Evolutionary conservation across 2,329 filamentous ascomycete genomes (phyloP).

Genomic region (Tolypocladium nubicola): DNA sequence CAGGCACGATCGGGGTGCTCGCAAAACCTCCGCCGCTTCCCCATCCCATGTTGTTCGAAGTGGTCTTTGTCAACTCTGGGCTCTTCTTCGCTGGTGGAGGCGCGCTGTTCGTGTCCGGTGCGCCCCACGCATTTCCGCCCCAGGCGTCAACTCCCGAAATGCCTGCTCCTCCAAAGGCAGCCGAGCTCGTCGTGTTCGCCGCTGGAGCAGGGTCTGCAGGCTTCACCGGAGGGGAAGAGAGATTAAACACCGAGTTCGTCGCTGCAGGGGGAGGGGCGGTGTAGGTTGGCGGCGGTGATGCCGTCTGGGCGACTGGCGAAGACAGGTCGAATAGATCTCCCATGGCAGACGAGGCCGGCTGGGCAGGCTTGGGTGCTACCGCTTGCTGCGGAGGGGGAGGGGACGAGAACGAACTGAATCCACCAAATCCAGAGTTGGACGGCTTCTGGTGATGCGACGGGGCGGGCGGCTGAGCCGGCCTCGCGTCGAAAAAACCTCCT

Average conservation of each 20-base stretch:
- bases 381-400: slow-evolving; percentile 23
- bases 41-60: slow-evolving; percentile 54
- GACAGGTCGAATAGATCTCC: slow-evolving; percentile 77
- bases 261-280: slow-evolving; percentile 25
- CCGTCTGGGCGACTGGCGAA: slow-evolving; percentile 36
- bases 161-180: slow-evolving; percentile 26
- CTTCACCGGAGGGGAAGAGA: slow-evolving; percentile 46
- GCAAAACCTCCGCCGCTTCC: slow-evolving; percentile 40
- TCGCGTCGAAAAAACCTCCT: slow-evolving; percentile 74
- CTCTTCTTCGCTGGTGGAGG: slow-evolving; percentile 41
- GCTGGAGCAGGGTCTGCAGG: slow-evolving; percentile 30
- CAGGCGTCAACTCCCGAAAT: slow-evolving; percentile 60
- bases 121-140: slow-evolving; percentile 78
- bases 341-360: slow-evolving; percentile 46
- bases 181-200: slow-evolving; percentile 19
- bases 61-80: slow-evolving; percentile 33
- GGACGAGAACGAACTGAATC: slow-evolving; percentile 51
- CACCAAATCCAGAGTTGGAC: slow-evolving; percentile 53
- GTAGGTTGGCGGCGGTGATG: slow-evolving; percentile 25
- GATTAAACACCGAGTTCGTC: slow-evolving; percentile 67
- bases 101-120: slow-evolving; percentile 35
- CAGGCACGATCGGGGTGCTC: slow-evolving; percentile 49
- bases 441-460: slow-evolving; percentile 38
- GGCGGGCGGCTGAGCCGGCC: slow-evolving; percentile 48
- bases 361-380: slow-evolving; percentile 27